Base-by-base conservation (phyloP, 345 rosid species). In the Microthlaspi erraticum region DNA sequence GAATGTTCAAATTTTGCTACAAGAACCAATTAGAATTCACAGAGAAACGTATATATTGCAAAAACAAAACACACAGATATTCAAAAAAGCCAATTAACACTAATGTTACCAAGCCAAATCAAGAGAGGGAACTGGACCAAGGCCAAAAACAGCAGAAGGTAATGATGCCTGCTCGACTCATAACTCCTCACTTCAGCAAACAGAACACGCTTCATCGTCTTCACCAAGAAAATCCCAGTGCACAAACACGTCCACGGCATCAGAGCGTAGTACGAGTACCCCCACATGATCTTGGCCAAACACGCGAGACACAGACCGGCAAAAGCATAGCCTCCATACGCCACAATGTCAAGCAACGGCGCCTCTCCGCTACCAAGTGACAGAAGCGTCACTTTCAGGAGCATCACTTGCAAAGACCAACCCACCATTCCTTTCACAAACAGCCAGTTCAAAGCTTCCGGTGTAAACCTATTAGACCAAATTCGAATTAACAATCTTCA, bases 91-190 rank as follows among this genome's bases (percentile, higher is more conserved):
- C 97, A 94, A 57, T 75, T 89, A 64, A 88, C 84, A 76, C 81
- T 89, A 69, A 89, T 83, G 85, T 91, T 93, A 75, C 97, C 95
- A 59, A 94, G 95, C 99, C 99, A 91, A 41, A 72, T 71, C 80
- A 88, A 83, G 70, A 91, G 83, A 8, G 97, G 99, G 74, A 91
- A 81, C 75, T 94, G 99, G 9, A 85, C 91, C 74, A 94, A 74
- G 55, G 90, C 99, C 36, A 94, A 81, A 77, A 87, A 83, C 66
- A 94, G 84, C 71, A 91, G 75, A 79, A 91, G 84, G 64, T 85
- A 94, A 55, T 91, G 93, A 71, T 91, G 98, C 77, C 76, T 79
- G 88, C 92, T 94, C 1, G 97, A 84, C 64, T 94, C 98, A 4
- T 85, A 84, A 52, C 79, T 89, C 75, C 99, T 79, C 63, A 84